Base-by-base conservation (phyloP, 2,329 filamentous ascomycete genomes). In the Fusarium praegraminearum region DNA sequence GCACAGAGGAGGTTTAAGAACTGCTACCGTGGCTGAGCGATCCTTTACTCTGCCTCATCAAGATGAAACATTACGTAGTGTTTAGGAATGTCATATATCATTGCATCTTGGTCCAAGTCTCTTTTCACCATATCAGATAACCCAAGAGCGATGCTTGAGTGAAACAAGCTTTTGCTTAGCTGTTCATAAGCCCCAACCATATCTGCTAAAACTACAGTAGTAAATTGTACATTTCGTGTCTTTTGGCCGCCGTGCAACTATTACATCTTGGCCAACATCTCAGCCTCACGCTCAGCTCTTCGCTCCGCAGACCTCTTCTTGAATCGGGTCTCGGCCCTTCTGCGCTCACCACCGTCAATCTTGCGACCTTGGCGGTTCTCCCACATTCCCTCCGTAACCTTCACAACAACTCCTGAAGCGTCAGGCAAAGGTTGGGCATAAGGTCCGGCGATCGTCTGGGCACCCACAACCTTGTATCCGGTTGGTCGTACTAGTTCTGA, bases 311-410 rank as follows among this genome's bases (percentile, higher is more conserved):
- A 89, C 70, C 91, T 88, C 82, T 89, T 91, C 90, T 97, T 97
- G 74, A 94, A 93, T 75, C 93, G 87, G 54, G 98, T 90, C 83
- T 97, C 91, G 18, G 91, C 92, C 79, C 88, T 90, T 80, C 96
- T 89, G 79, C 96, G 90, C 85, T 99, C 96, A 85, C 96, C 96
- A 77, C 96, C 96, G 81, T 98, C 94, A 72, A 99, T 90, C 90
- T 98, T 98, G 76, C 89, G 89, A 30, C 96, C 95, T 75, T 90
- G 87, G 78, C 87, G 90, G 75, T 94, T 86, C 83, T 98, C 95
- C 96, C 95, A 98, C 84, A 98, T 91, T 12, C 95, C 94, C 79
- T 98, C 94, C 59, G 90, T 89, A 24, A 93, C 86, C 68, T 85
- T 84, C 72, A 98, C 85, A 53, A 85, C 84, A 13, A 90, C 92